Evolutionary conservation across 2,329 filamentous ascomycete species (phyloP), one percentile per base, ranked within the genome.

Genomic region (Septoria linicola): DNA sequence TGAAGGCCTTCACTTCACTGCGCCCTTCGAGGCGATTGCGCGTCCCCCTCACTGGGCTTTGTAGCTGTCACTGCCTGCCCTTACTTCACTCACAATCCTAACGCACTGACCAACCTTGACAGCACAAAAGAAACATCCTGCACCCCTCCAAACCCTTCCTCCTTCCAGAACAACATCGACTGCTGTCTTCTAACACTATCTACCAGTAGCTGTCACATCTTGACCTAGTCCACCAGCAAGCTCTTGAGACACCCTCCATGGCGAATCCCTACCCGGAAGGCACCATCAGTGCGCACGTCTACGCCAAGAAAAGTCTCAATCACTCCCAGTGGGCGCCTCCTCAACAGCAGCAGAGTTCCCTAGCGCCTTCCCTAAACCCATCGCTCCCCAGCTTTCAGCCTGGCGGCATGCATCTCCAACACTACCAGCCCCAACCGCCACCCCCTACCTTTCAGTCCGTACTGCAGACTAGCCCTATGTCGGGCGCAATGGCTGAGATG

Each of bases 381-480:
- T 41, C 49, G 3, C 32, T 32, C 3, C 49, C 46, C 8, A 32
- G 36, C 23, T 54, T 54, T 41, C 55, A 50, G n/a, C 46, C 46
- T 11, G 21, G 19, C 20, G 34, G 25, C 11, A 41, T 31, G 21
- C 32, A 27, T 3, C 8, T 54, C 4, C 51, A 54, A 30, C 34
- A 14, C 16, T 54, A 50, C 19, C 39, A 31, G 27, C 17, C 42
- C 13, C 19, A 14, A 25, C 30, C 14, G 10, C 36, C 14, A 19
- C 44, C 19, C 19, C 7, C 34, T n/a, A 8, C 34, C n/a, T 8
- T 36, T 16, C 34, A 36, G 34, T 14, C 34, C 16, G 34, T 14
- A 19, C 4, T 19, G 34, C 34, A 16, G 25, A 25, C 19, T 17
- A 19, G 23, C 14, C 17, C 16, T 10, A n/a, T n/a, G 10, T 8